Evolutionary conservation across 139 green algal genomes (phyloP), one percentile per base, ranked within the genome.

Genomic region (Volvox reticuliferus): DNA sequence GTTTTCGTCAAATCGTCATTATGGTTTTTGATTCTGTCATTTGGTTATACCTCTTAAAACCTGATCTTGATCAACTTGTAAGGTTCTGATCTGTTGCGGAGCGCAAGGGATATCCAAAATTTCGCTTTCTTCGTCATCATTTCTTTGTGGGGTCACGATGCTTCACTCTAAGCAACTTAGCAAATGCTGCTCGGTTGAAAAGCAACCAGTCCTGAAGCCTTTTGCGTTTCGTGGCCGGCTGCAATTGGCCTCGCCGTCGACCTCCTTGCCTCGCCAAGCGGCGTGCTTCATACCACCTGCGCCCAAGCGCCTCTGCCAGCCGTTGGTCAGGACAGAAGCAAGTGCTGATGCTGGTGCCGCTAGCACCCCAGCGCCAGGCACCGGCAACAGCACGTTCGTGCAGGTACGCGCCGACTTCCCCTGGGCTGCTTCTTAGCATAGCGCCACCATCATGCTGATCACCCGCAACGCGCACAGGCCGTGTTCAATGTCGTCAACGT

Each of bases 401-500:
- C 84, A 89, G 69, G 84, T 32, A 68, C 0, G n/a, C 80, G 12
- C 79, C 79, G 37, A 68, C 37, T 82, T 82, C 9, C 32, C 76
- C 65, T 73, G 12, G 21, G 6, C 65, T 73, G 21, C 16, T 28
- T 73, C 65, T 73, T 73, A 24, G 21, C 65, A 24, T 73, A 55
- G 44, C 44, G 9, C 65, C 65, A 73, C 65, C 65, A 5, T 73
- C 16, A 73, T 55, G 44, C 44, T 55, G 44, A 55, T 9, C 9
- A 9, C 9, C 65, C 12, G 65, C 65, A 73, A 33, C 75, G 19
- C 75, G 50, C 13, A 26, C 76, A 91, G 76, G 87, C 87, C 19
- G 87, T 91, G 18, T 93, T 95, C 73, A 93, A 95, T 20, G 93
- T 95, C 17, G 93, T 96, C 6, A 97, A 97, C 79, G 95, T 97